These are phyloP conservation scores for Silybum marianum DNA, from an alignment of 129 eudicot genomes.

Conservation along the genomic window DNA sequence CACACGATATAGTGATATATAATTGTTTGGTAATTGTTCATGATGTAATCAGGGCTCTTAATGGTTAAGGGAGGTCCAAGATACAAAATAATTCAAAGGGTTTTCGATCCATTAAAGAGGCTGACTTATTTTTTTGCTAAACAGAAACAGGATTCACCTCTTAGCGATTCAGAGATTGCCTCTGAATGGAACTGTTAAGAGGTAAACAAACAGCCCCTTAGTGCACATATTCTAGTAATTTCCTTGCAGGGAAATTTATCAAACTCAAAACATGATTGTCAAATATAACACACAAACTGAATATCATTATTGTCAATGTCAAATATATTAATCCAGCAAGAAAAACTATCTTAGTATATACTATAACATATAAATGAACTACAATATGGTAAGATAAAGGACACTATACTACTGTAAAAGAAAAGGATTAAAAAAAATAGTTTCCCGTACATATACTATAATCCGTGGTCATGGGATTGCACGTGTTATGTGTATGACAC, in stretches of 20 bases:
- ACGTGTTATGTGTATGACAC: neutral
- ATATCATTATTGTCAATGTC: neutral
- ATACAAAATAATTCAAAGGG: too few species aligned
- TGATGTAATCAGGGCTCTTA: too few species aligned
- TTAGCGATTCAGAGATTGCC: too few species aligned
- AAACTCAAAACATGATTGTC: neutral
- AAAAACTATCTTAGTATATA: neutral
- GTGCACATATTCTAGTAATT: neutral
- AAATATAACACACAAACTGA: neutral
- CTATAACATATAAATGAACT: neutral
- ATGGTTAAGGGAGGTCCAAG: too few species aligned
- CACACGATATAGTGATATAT: too few species aligned
- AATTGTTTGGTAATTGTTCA: too few species aligned
- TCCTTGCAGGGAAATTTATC: neutral
- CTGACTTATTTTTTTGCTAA: too few species aligned
- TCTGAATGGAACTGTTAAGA: too few species aligned
- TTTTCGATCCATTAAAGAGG: too few species aligned
- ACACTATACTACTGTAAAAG: too few species aligned
- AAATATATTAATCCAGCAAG: slow-evolving; percentile 6
- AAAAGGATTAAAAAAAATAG: neutral
- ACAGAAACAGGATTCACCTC: too few species aligned
- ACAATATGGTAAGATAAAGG: neutral
- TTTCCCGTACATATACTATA: neutral
- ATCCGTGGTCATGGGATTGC: neutral
- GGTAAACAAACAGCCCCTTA: too few species aligned